Evolutionary conservation across 2,329 filamentous ascomycete species (phyloP).

Genomic region (Arthrobotrys sphaeroides): DNA sequence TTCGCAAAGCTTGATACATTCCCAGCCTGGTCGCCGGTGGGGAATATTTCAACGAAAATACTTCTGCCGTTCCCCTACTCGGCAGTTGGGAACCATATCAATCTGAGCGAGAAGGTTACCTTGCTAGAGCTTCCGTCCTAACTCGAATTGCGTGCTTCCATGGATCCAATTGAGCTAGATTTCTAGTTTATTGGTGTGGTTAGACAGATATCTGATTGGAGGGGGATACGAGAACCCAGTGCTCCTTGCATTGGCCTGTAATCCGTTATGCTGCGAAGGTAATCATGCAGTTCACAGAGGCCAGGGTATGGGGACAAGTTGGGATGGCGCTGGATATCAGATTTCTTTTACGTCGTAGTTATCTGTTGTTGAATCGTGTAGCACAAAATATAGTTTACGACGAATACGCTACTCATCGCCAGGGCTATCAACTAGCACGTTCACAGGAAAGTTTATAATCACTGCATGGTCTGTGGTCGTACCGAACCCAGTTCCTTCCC

Average conservation of each 20-base stretch:
- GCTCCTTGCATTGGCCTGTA: not conserved
- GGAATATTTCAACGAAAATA: not conserved
- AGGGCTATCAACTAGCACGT: not conserved
- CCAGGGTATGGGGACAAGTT: not conserved
- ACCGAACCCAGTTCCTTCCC: conserved; percentile 11
- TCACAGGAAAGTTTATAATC: not conserved
- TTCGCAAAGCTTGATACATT: not conserved
- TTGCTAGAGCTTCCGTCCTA: not conserved
- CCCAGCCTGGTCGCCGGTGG: not conserved
- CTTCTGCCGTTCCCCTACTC: not conserved
- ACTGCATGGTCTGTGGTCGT: not conserved
- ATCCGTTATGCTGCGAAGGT: not conserved
- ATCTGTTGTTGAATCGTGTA: conserved; percentile 6
- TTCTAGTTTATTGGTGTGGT: conserved; percentile 24
- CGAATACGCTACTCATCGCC: not conserved
- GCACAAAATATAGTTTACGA: conserved; percentile 15
- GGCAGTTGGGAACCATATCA: not conserved
- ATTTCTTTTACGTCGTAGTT: not conserved
- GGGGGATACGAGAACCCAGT: not conserved
- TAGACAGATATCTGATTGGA: conserved; percentile 29
- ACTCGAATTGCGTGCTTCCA: not conserved
- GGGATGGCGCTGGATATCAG: not conserved
- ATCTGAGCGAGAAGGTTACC: not conserved
- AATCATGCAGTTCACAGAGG: not conserved
- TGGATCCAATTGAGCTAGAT: not conserved